Conservation (phyloP, 352 stramenopile species). For the Peronosclerospora sorghi region DNA sequence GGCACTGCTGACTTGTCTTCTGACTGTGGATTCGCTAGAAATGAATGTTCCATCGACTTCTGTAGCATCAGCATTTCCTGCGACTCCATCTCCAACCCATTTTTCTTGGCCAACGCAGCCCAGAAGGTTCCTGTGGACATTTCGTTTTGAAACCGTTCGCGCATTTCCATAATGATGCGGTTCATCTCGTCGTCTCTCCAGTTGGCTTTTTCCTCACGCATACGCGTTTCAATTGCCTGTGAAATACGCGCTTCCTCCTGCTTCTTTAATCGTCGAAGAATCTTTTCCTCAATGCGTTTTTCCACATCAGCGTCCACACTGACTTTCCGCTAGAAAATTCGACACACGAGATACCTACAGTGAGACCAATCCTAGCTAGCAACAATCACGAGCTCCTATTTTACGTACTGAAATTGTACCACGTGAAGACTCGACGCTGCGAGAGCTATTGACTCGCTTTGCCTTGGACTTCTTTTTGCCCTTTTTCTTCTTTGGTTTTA, state of each 20-base stretch:
- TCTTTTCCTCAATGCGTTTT: conserved; percentile 82
- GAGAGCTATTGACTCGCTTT: conserved; percentile 39
- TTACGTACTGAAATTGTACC: conserved; percentile 22
- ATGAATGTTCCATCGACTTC: conserved; percentile 36
- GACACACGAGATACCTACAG: not conserved
- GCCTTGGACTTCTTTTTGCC: conserved; percentile 31
- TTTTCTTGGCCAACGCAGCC: conserved; percentile 53
- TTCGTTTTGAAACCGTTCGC: conserved; percentile 74
- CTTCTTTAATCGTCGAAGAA: conserved; percentile 77
- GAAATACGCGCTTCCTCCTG: conserved; percentile 80
- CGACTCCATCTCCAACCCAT: conserved; percentile 29
- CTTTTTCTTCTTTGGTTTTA: conserved; percentile 60
- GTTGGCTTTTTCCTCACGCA: conserved; percentile 75
- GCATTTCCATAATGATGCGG: conserved; percentile 84
- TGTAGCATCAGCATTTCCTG: conserved; percentile 36
- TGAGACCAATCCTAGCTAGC: conserved; percentile 4
- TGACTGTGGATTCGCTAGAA: conserved; percentile 50
- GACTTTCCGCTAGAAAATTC: conserved; percentile 24
- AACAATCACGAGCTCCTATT: not conserved
- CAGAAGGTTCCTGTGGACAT: conserved; percentile 60
- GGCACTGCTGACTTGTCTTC: conserved; percentile 47
- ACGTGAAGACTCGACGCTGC: conserved; percentile 27
- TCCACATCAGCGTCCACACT: conserved; percentile 71
- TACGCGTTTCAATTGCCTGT: conserved; percentile 71
- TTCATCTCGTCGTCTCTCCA: conserved; percentile 86